Conservation (phyloP, 2,329 filamentous ascomycete genomes). For the Beauveria bassiana region DNA sequence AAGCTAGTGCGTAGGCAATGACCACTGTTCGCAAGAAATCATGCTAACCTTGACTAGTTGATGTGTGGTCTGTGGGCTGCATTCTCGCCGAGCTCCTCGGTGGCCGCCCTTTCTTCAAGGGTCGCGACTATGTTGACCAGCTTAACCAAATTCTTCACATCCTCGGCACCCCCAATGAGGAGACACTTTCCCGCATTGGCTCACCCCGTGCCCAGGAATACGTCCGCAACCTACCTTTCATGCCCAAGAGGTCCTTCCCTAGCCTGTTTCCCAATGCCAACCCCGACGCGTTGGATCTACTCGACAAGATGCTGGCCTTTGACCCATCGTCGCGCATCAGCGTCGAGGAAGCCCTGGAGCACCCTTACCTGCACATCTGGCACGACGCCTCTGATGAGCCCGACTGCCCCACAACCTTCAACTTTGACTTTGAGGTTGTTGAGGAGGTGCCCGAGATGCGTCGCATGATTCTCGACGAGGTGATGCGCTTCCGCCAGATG, state of each 20-base stretch:
- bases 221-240: constrained; percentile 89
- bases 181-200: constrained; percentile 87
- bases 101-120: constrained; percentile 97
- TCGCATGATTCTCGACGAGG: constrained; percentile 94
- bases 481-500: constrained; percentile 68
- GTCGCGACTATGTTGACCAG: constrained; percentile 97
- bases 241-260: constrained; percentile 88
- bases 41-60: constrained; percentile 51
- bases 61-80: constrained; percentile 98
- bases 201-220: constrained; percentile 96
- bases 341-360: constrained; percentile 91
- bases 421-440: constrained; percentile 97
- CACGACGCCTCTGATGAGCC: constrained; percentile 97
- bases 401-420: constrained; percentile 85
- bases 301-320: constrained; percentile 96
- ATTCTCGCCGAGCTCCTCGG: constrained; percentile 94
- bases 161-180: constrained; percentile 91
- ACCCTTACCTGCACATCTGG: constrained; percentile 96
- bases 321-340: constrained; percentile 89
- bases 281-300: constrained; percentile 86
- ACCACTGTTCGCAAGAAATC: background rate
- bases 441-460: constrained; percentile 95
- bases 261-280: constrained; percentile 89
- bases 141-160: constrained; percentile 99
- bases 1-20: constrained; percentile 74